A percentile compares a stretch with the other conserved stretches of the same genome.
Evolutionary conservation across 2,329 filamentous ascomycete genomes (phyloP).

Genomic region (Rutstroemia sp.): DNA sequence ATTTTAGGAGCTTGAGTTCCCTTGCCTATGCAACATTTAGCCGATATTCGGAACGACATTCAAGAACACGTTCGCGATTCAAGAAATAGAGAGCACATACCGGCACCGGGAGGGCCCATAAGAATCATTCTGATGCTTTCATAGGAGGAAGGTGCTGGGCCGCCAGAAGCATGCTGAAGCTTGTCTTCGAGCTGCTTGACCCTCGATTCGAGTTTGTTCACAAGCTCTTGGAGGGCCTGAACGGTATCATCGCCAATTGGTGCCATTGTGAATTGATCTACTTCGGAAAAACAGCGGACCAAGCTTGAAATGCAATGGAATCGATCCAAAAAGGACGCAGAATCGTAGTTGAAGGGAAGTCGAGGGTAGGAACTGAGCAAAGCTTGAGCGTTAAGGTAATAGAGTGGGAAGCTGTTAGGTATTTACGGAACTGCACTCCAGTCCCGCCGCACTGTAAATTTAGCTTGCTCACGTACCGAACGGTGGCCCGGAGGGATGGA

Average conservation of each 20-base stretch:
- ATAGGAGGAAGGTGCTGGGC: constrained; percentile 45
- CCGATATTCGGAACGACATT: constrained; percentile 4
- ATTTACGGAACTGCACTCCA: neutral
- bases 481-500: neutral
- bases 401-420: neutral
- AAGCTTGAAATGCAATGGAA: constrained; percentile 16
- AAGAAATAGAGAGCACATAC: constrained; percentile 46
- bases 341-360: neutral
- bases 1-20: constrained; percentile 97
- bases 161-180: constrained; percentile 46
- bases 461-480: neutral
- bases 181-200: constrained; percentile 78
- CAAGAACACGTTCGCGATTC: neutral
- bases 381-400: neutral
- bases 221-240: constrained; percentile 75
- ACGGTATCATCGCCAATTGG: constrained; percentile 75
- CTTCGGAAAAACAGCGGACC: constrained; percentile 19
- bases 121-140: constrained; percentile 88
- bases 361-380: neutral
- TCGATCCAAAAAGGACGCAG: constrained; percentile 4
- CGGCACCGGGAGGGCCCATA: constrained; percentile 94
- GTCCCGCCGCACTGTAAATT: neutral
- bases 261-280: constrained; percentile 59
- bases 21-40: constrained; percentile 61
- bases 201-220: constrained; percentile 76